Percentiles rank a stretch among this genome's conserved stretches.
Evolutionary conservation across 225 moss, liverwort and hornwort genomes (phyloP).

Genomic region (Bryum argenteum): DNA sequence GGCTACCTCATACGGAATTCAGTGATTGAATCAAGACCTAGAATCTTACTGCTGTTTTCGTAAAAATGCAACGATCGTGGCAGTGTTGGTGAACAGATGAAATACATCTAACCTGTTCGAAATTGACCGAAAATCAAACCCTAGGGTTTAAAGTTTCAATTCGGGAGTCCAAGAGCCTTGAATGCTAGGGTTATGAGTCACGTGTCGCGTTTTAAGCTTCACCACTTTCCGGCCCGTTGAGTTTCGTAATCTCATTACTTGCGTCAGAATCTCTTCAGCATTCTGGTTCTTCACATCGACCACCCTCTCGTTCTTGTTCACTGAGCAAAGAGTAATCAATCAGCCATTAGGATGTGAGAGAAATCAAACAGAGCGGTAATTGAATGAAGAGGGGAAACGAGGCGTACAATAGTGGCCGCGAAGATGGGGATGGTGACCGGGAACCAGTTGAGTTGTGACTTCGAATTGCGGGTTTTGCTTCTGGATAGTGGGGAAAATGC

Average conservation of each 20-base stretch:
- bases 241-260: constrained; percentile 83
- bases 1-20: neutral
- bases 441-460: constrained; percentile 60
- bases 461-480: constrained; percentile 82
- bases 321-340: constrained; percentile 37
- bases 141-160: constrained; percentile 30
- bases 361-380: neutral
- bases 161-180: constrained; percentile 90
- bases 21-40: neutral
- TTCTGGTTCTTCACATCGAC: constrained; percentile 84
- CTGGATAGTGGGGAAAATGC: constrained; percentile 66
- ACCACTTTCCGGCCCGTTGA: constrained; percentile 94
- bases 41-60: neutral
- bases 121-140: neutral
- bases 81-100: neutral
- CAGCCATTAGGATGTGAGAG: neutral
- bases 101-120: neutral
- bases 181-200: constrained; percentile 85
- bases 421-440: constrained; percentile 79
- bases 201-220: constrained; percentile 91
- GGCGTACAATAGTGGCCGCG: constrained; percentile 74
- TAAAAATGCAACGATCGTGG: neutral
- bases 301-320: constrained; percentile 88
- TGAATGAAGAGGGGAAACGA: neutral
- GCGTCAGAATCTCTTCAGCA: constrained; percentile 65